These are phyloP conservation scores for Fraxinus velutina DNA, from an alignment of 305 asterid genomes.

Conservation along the genomic window DNA sequence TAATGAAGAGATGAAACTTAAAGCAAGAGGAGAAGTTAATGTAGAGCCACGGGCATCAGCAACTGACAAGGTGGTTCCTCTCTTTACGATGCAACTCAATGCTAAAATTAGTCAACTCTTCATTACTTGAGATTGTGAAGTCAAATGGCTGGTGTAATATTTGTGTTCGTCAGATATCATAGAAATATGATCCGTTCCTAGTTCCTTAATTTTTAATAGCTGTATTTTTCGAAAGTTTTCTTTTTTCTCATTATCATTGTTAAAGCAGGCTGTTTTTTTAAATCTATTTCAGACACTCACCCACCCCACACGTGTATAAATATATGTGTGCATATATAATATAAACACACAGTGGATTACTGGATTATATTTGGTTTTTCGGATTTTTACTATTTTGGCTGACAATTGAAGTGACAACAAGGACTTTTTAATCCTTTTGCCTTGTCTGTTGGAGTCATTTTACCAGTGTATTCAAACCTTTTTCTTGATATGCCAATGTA, in stretches of 20 bases:
- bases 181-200: not conserved
- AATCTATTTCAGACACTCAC: not conserved
- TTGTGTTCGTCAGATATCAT: slow-evolving; percentile 19
- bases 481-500: not conserved
- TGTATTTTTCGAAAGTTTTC: not conserved
- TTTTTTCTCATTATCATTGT: not conserved
- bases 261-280: not conserved
- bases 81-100: slow-evolving; percentile 18
- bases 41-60: slow-evolving; percentile 47
- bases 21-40: slow-evolving; percentile 60
- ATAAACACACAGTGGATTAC: not conserved
- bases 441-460: not conserved
- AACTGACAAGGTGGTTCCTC: slow-evolving; percentile 68
- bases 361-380: not conserved
- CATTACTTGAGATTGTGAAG: slow-evolving; percentile 27
- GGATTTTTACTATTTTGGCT: not conserved
- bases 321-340: not conserved
- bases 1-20: slow-evolving; percentile 60
- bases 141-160: slow-evolving; percentile 12
- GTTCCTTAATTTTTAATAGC: not conserved
- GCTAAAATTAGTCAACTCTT: slow-evolving; percentile 17
- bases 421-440: not conserved
- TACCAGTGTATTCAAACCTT: not conserved
- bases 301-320: not conserved
- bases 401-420: not conserved